A percentile compares a stretch with the other conserved stretches of the same genome.
Conservation (phyloP, 208 protist genomes). For the Trypanosoma lewisi region DNA sequence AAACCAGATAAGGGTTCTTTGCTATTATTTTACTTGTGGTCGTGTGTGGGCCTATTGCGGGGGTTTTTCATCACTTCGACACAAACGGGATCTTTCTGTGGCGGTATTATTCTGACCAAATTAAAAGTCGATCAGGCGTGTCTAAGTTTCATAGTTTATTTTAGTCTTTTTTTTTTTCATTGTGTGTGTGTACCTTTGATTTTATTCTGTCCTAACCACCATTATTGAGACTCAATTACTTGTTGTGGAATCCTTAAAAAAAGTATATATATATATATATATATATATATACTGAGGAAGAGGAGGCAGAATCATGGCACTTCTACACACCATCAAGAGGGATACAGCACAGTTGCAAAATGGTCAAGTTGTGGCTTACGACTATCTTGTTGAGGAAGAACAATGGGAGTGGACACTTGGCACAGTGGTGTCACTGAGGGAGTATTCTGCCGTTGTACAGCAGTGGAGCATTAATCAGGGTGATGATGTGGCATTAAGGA, state of each 20-base stretch:
- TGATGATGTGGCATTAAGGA: constrained; percentile 37
- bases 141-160: background rate
- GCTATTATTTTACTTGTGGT: background rate
- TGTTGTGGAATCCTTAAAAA: background rate
- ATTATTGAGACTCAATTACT: background rate
- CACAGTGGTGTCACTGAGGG: constrained; percentile 39
- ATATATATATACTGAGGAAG: background rate
- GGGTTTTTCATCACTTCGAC: background rate
- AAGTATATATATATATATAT: too few species aligned
- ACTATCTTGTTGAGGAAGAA: constrained; percentile 48
- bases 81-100: background rate
- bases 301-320: constrained; percentile 19
- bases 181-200: background rate
- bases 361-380: constrained; percentile 60
- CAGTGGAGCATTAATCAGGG: constrained; percentile 60
- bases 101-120: background rate
- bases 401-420: constrained; percentile 71
- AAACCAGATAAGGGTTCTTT: background rate
- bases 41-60: background rate
- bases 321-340: constrained; percentile 26
- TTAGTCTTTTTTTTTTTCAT: background rate
- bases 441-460: constrained; percentile 41
- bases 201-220: background rate
- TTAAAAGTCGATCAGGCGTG: background rate
- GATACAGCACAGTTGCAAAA: constrained; percentile 25